Evolutionary conservation across 495 filamentous ascomycete species (phyloP).

Genomic region (Neurospora tetrasperma): DNA sequence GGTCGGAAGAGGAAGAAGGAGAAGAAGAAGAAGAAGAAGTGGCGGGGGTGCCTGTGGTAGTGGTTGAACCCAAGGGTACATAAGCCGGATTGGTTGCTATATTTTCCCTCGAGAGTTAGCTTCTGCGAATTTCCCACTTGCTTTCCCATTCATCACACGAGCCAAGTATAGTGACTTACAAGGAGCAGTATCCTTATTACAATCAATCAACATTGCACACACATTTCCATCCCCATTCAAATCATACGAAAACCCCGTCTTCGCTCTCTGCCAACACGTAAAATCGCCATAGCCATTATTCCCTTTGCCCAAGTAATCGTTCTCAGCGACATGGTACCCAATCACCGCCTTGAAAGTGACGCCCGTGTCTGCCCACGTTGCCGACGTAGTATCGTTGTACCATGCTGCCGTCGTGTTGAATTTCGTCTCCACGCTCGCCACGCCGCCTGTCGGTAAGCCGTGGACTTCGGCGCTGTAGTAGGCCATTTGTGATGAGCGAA

Average conservation of each 20-base stretch:
- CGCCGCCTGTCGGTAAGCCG: background rate
- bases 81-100: background rate
- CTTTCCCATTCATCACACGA: background rate
- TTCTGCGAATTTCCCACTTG: background rate
- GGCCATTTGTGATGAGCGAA: background rate
- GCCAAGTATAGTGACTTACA: slow-evolving; percentile 11
- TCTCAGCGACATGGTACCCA: slow-evolving; percentile 19
- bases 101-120: background rate
- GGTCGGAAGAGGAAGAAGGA: background rate
- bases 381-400: background rate
- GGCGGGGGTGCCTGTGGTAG: background rate
- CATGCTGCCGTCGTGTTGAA: background rate
- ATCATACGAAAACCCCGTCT: slow-evolving; percentile 6
- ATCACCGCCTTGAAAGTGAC: slow-evolving; percentile 20
- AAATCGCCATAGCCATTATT: slow-evolving; percentile 29
- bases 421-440: background rate
- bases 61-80: background rate
- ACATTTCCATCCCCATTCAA: slow-evolving; percentile 19
- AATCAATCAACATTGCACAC: slow-evolving; percentile 28
- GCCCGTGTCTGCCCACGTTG: background rate
- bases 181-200: slow-evolving; percentile 21
- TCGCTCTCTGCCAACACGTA: slow-evolving; percentile 26
- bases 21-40: background rate
- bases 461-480: background rate
- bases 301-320: slow-evolving; percentile 25